Base-by-base conservation (phyloP, 495 filamentous ascomycete species). In the Penicillium angulare region DNA sequence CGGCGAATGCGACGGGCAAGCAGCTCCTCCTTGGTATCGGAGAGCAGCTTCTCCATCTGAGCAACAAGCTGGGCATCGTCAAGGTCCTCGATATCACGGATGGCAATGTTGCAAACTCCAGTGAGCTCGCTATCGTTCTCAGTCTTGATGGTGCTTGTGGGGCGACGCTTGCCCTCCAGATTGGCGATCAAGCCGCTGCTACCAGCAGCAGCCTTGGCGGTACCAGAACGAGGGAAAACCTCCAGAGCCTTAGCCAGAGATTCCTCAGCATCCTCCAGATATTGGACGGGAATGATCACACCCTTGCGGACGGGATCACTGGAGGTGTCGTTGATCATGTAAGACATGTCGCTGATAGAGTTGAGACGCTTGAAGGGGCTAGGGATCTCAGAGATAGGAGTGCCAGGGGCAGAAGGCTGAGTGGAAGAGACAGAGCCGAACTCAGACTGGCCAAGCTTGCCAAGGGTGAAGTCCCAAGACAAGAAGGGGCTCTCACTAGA, bases 321-420 rank as follows among this genome's bases (percentile, higher is more conserved):
- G 36, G 81, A 77, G 12, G 80, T 75, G 53, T 84, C 81, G 24
- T 79, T 79, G 24, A 85, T 74, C 33, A 97, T 69, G 66, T 92
- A 95, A 7, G 89, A 87, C 87, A 98, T 90, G 67, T 98, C 93
- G 66, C 90, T 95, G 71, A 97, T 95, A 29, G 95, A 97, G 69
- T 82, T 84, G 59, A 97, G 86, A 31, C 90, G 81, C 72, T 86
- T 85, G 70, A 88, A 92, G 39, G 77, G 78, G 64, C 78, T 77
- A 32, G 68, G 67, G 38, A 22, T 33, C 55, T 85, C 79, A 16
- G 72, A 65, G 7, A 78, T 83, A 13, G 93, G 93, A 0, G 93
- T 97, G 39, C 87, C 84, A 1, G 93, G 95, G 2, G 91, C 86
- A 0, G 91, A 92, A 35, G 92, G 86, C 46, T 85, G 79, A 6